Evolutionary conservation across 352 stramenopile genomes (phyloP), one percentile per base, ranked within the genome.

Genomic region (Pythium brassicae): DNA sequence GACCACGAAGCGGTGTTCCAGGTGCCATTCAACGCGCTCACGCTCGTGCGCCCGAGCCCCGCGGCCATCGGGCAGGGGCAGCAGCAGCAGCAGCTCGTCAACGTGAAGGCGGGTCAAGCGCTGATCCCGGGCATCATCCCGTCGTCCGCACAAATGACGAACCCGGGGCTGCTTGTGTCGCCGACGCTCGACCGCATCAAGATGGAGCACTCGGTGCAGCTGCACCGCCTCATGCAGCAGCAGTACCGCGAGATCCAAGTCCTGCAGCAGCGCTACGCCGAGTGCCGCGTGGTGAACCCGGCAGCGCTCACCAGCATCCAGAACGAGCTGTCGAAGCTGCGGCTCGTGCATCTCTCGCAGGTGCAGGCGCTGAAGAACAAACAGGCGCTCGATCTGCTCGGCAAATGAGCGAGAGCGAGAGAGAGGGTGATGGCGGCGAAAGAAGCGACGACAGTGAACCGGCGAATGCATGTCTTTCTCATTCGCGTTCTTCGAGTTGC

Each of bases 351-450:
- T 65, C 62, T 92, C 8, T 90, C 80, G 7, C 84, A 94, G 57
- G 83, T 94, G 32, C 84, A 91, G 68, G 87, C 82, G 26, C 81
- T 94, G 15, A 94, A 92, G 62, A 89, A 74, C 66, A 94, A 94
- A 57, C 84, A 94, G 56, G 78, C 82, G 32, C 62, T 89, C 46
- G 77, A 89, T 66, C 65, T 87, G 65, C 63, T 87, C 17, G 75
- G 80, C 37, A 91, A 88, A 58, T 86, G 66, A 65, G 45, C 15
- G 40, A 59, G 46, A 26, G 10, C 4, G 14, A 22, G 7, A 14
- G 25, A 25, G 46, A 51, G 9, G 9, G 12, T 37, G 17, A 25
- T 19, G 20, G 9, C 27, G 27, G 47, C 17, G 32, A 37, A 37
- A 37, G 32, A 37, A 37, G 32, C 32, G 32, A 37, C 6, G 32